Base-by-base conservation (phyloP, 208 protist species). In the Crithidia brevicula region DNA sequence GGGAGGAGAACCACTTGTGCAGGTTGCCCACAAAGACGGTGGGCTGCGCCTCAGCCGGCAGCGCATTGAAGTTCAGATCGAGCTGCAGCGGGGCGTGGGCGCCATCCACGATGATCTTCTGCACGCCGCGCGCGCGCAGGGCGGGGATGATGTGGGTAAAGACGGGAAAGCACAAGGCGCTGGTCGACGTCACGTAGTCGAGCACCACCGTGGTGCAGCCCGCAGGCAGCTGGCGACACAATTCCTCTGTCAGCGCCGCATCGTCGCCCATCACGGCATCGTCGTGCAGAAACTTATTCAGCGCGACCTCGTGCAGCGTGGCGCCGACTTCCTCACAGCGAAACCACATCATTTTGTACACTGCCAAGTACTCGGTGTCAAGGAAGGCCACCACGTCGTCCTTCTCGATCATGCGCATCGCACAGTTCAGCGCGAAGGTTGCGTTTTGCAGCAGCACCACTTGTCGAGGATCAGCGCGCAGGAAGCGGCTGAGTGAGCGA, bases 321-420 rank as follows among this genome's bases (percentile, higher is more conserved):
- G 89, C 89, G 27, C 76, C 83, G 22, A 94, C 86, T 22, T 95
- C 79, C 33, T 85, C 61, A 67, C 90, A 95, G 43, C 81, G 84
- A 52, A 93, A 89, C 64, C 79, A 84, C 81, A 93, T 68, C 88
- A 97, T 98, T 77, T 96, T 96, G 66, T 95, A 96, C 31, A 98
- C 92, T 0, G 88, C 77, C 25, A 95, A 80, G 74, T 96, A 96
- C 72, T 92, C 89, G 0, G 80, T 88, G 62, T 94, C 89, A 25
- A 96, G 72, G 60, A 88, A 92, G 1, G 84, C 87, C 0, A 97
- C 88, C 16, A 91, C 81, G 76, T 96, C 88, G 34, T 80, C 75
- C 43, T 72, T 68, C 40, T 72, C 67, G 28, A 92, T 90, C 25
- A 97, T 57, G 8, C 74, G 57, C 78, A 97, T 92, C 1, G 87